Conservation (phyloP, 108 stramenopile species). For the Nitzschia sp. region DNA sequence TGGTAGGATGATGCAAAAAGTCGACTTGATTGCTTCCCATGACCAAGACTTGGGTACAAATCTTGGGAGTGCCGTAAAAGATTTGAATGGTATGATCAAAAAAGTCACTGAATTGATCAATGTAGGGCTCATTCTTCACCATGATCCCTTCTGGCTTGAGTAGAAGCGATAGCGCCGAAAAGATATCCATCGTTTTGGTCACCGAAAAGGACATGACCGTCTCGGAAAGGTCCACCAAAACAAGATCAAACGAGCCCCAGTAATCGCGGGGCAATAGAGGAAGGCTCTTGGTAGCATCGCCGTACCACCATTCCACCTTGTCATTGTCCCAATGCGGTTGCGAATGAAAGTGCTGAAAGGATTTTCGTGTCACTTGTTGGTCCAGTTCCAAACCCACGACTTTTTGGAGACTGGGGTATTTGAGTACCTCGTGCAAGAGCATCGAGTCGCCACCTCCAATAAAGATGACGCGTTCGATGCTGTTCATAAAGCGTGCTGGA, state of each 20-base stretch:
- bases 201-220: constrained; percentile 76
- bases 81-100: constrained; percentile 26
- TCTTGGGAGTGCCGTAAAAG: constrained; percentile 42
- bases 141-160: constrained; percentile 68
- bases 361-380: constrained; percentile 74
- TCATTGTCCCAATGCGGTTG: constrained; percentile 84
- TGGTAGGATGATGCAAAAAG: constrained; percentile 47
- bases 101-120: constrained; percentile 18
- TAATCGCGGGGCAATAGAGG: constrained; percentile 75
- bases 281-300: constrained; percentile 83
- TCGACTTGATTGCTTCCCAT: constrained; percentile 69
- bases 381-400: constrained; percentile 85
- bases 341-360: constrained; percentile 75
- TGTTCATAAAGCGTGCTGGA: constrained; percentile 40
- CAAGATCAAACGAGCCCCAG: constrained; percentile 84
- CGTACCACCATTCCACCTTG: constrained; percentile 90
- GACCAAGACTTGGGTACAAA: constrained; percentile 69
- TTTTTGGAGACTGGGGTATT: constrained; percentile 77
- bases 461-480: constrained; percentile 57
- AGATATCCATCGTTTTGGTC: constrained; percentile 66
- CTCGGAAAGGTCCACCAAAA: constrained; percentile 81
- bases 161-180: constrained; percentile 57
- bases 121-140: constrained; percentile 25
- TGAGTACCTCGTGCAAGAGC: constrained; percentile 79
- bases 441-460: constrained; percentile 90